Evolutionary conservation across 768 basidiomycete genomes (phyloP).

Genomic region (Pisolithus albus): DNA sequence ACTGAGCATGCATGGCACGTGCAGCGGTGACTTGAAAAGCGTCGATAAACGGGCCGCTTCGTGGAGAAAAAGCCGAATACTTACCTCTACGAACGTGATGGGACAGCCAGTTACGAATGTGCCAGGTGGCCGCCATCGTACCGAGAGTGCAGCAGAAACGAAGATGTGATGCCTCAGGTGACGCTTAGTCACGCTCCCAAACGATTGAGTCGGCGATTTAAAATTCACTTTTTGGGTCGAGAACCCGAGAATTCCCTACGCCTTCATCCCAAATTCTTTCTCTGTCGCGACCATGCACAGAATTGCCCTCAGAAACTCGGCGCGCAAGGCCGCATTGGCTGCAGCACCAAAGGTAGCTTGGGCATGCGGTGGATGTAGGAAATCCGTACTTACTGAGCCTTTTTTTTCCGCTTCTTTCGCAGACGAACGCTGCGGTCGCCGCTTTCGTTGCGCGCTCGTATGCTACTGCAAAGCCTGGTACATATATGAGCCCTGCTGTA

Average conservation of each 20-base stretch:
- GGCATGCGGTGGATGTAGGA: conserved; percentile 11
- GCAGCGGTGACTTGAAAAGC: conserved; percentile 8
- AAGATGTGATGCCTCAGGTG: too few relatives aligned
- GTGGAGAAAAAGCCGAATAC: background rate
- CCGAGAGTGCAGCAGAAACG: too few relatives aligned
- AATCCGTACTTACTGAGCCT: conserved; percentile 3
- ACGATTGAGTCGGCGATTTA: conserved; percentile 25
- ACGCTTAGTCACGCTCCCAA: conserved; percentile 8
- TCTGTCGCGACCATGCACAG: conserved; percentile 63
- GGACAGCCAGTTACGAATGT: conserved; percentile 20
- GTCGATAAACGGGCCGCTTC: conserved; percentile 5
- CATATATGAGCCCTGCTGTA: conserved; percentile 25
- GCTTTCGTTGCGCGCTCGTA: conserved; percentile 71
- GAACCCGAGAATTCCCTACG: conserved; percentile 29
- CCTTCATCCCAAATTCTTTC: conserved; percentile 39
- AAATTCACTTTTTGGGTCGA: conserved; percentile 26
- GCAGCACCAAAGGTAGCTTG: conserved; percentile 54
- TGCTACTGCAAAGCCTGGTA: conserved; percentile 97
- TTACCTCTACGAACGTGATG: conserved; percentile 19
- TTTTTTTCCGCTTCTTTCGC: conserved; percentile 7
- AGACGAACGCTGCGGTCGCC: conserved; percentile 36
- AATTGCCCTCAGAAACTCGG: conserved; percentile 79
- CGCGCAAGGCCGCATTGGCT: conserved; percentile 69
- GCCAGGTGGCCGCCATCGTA: conserved; percentile 9
- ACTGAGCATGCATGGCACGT: conserved; percentile 29